phyloP scores from a whole-genome alignment of 2,329 filamentous ascomycete genomes.

The Colletotrichum costaricense region DNA sequence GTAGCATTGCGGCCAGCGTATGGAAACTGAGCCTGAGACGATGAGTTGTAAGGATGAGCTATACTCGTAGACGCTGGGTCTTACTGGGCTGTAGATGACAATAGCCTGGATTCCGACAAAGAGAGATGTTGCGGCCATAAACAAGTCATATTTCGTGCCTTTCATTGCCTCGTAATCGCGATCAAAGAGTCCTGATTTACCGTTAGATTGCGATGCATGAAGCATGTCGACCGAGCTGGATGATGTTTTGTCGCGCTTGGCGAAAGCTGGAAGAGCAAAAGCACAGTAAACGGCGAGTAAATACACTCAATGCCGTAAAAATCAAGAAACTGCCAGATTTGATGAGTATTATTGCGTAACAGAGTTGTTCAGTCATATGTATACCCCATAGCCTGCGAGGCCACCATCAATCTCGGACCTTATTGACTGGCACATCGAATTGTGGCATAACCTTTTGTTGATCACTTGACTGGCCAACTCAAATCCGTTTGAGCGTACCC shows the following conservation, averaged over 20 bases:
- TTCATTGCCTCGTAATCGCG: conserved; percentile 2
- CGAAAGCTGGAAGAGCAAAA: background rate
- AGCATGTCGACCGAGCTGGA: background rate
- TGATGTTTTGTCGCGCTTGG: background rate
- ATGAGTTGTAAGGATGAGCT: conserved; percentile 16
- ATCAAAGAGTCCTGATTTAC: background rate
- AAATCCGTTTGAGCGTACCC: conserved; percentile 12
- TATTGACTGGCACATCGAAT: conserved; percentile 14
- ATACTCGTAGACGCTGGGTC: background rate
- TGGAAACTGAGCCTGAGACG: conserved; percentile 22
- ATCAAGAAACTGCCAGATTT: background rate
- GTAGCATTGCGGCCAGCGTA: conserved; percentile 19
- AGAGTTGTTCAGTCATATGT: background rate
- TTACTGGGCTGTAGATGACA: conserved; percentile 2
- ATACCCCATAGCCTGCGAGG: conserved; percentile 15
- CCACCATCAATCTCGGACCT: conserved; percentile 16
- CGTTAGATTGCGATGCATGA: background rate
- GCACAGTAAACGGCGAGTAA: conserved; percentile 20
- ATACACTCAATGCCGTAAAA: conserved; percentile 10
- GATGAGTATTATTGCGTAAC: background rate
- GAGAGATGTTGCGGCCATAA: conserved; percentile 16
- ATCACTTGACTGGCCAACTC: background rate
- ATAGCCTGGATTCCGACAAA: conserved; percentile 13
- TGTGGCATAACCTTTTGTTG: background rate
- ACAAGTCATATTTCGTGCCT: conserved; percentile 21